Evolutionary conservation across 495 filamentous ascomycete species (phyloP), one percentile per base, ranked within the genome.

Genomic region (Daldinia vernicosa): DNA sequence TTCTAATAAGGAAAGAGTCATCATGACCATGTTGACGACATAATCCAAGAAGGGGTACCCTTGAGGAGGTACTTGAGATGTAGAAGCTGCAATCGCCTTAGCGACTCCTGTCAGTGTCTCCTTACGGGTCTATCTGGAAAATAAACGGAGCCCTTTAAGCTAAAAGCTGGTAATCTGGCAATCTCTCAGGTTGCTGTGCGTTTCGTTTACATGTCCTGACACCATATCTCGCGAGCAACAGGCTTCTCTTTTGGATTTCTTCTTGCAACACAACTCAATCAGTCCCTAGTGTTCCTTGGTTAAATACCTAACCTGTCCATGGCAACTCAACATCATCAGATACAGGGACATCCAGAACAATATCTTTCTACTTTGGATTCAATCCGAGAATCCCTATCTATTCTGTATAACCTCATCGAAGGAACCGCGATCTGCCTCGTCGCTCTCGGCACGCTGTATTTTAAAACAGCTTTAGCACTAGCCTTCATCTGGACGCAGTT

Each of bases 241-340:
- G 28, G 47, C 37, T 55, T 65, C 32, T 33, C 28, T 62, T 27
- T 53, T 63, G 52, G 43, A 24, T 58, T 63, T 52, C 53, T 17
- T 40, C 9, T 54, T 51, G 33, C 22, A 32, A 27, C 35, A 60
- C 39, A 52, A 17, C 45, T 24, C n/a, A 39, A 27, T 14, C 15
- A 17, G 40, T 26, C 8, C 24, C 39, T n/a, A 9, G 22, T 63
- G 1, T 14, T 35, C 24, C 17, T 32, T 52, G 12, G 12, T 17
- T 19, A 19, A 40, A 28, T 33, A 33, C 9, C 26, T 51, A 30
- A 30, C n/a, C 35, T 53, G 15, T 52, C 43, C 33, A 62, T 62
- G 62, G 62, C 27, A 66, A 4, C 15, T 27, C 7, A 62, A 40
- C 3, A 57, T 35, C 27, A 32, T 15, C 27, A 39, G 7, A 43